Evolutionary conservation across 176 grass and related monocot species (phyloP), one percentile per base, ranked within the genome.

Genomic region (Cenchrus fungigraminus): DNA sequence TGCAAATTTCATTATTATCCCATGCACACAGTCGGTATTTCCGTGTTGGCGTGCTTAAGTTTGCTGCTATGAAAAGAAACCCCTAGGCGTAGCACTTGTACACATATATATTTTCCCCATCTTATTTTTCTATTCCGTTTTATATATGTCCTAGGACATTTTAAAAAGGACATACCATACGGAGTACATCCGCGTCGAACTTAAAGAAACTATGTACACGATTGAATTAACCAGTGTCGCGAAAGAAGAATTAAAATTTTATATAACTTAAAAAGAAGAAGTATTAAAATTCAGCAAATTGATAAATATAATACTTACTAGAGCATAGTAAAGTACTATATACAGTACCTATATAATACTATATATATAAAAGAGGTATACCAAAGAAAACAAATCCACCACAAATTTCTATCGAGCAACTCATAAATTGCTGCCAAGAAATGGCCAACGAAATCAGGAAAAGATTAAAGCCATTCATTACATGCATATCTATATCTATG

Each of bases 401-500:
- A 77, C n/a, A 22, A 43, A 22, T 3, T 22, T 22, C 11, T 17
- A 15, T 29, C 9, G 8, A 80, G 10, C 31, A 20, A 15, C 7
- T 15, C 31, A 37, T 55, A 68, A 43, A 25, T 68, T n/a, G 6
- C 3, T 13, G 50, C 65, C 34, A 77, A 45, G 34, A 28, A 25
- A 44, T 25, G 19, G 20, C 6, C 31, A 9, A 43, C 6, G 49
- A 43, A 81, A 56, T 55, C 13, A 81, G 65, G 79, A 69, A 81
- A 56, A 10, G 6, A 2, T 81, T 56, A 81, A 25, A 64, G 20
- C 63, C 19, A 20, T 81, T 81, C 28, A 68, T 53, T 80, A 69
- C 64, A 40, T 22, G 65, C 65, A 69, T 58, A 57, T 62, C 64
- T 81, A 49, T 58, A 57, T 62, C 64, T 81, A 49, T 58, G 12